Percentiles rank a stretch among this genome's conserved stretches.
phyloP scores from a whole-genome alignment of 768 basidiomycete genomes.

The Trichaptum fuscoviolaceum region DNA sequence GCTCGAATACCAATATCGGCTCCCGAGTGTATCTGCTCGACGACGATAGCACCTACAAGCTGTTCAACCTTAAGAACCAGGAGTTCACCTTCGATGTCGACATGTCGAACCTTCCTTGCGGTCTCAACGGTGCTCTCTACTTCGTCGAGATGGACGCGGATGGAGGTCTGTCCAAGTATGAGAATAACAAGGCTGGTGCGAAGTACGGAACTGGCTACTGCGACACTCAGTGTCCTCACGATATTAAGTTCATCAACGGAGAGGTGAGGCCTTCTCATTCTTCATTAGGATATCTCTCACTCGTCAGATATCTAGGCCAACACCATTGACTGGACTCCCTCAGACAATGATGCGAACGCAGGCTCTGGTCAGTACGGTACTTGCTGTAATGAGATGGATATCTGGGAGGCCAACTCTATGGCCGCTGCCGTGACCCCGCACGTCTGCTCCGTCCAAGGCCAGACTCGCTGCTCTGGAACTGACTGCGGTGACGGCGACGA shows the following conservation, averaged over 20 bases:
- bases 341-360: conserved; percentile 29
- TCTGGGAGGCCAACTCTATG: conserved; percentile 30
- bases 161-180: conserved; percentile 43
- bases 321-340: conserved; percentile 22
- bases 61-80: conserved; percentile 48
- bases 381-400: conserved; percentile 30
- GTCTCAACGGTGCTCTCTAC: conserved; percentile 59
- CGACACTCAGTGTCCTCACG: conserved; percentile 55
- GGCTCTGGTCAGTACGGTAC: conserved; percentile 24
- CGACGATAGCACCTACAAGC: conserved; percentile 36
- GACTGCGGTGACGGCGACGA: conserved; percentile 32
- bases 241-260: conserved; percentile 58
- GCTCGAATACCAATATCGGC: conserved; percentile 23
- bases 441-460: conserved; percentile 29
- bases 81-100: conserved; percentile 61
- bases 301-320: conserved; percentile 18
- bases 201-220: conserved; percentile 62
- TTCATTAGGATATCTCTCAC: background rate
- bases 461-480: conserved; percentile 37
- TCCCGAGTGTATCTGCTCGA: conserved; percentile 46
- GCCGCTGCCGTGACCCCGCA: conserved; percentile 25
- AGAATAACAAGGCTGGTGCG: conserved; percentile 53
- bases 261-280: conserved; percentile 25
- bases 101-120: conserved; percentile 50
- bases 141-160: conserved; percentile 56